These are phyloP conservation scores for Jatropha curcas DNA, from an alignment of 345 rosid genomes.

Conservation along the genomic window DNA sequence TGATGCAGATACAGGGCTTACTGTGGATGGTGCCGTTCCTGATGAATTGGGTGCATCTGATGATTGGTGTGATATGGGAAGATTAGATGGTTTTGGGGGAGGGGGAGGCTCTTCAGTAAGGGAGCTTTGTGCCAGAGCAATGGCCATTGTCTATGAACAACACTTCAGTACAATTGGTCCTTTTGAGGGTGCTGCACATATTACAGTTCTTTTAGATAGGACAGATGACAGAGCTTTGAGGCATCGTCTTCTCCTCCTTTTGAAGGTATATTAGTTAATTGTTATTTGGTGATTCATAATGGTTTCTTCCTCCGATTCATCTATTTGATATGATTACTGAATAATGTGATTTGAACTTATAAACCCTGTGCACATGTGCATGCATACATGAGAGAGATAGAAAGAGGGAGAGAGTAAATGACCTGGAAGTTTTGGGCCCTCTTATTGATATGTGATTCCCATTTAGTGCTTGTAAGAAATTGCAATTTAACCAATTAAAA, in stretches of 20 bases:
- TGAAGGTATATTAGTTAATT: constrained; percentile 61
- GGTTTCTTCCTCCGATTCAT: background rate
- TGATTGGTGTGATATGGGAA: constrained; percentile 99
- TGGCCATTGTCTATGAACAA: constrained; percentile 97
- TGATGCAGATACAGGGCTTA: constrained; percentile 98
- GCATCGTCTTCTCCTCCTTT: constrained; percentile 87
- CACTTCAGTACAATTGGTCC: constrained; percentile 79
- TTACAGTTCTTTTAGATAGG: constrained; percentile 92
- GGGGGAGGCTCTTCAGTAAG: constrained; percentile 96
- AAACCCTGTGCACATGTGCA: background rate
- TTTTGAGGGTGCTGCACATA: constrained; percentile 96
- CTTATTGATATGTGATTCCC: background rate
- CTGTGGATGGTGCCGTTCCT: constrained; percentile 88
- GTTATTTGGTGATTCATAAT: background rate
- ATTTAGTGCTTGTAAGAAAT: background rate
- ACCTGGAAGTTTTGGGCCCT: background rate
- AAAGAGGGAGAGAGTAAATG: background rate
- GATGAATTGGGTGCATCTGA: constrained; percentile 96
- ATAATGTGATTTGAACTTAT: background rate
- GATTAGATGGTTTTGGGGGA: constrained; percentile 99
- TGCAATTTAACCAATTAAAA: background rate
- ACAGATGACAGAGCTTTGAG: constrained; percentile 96
- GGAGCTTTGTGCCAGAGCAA: constrained; percentile 99
- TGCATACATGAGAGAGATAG: background rate
- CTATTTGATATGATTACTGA: background rate